phyloP scores from a whole-genome alignment of 2,329 filamentous ascomycete species.

The Fusarium sp. region DNA sequence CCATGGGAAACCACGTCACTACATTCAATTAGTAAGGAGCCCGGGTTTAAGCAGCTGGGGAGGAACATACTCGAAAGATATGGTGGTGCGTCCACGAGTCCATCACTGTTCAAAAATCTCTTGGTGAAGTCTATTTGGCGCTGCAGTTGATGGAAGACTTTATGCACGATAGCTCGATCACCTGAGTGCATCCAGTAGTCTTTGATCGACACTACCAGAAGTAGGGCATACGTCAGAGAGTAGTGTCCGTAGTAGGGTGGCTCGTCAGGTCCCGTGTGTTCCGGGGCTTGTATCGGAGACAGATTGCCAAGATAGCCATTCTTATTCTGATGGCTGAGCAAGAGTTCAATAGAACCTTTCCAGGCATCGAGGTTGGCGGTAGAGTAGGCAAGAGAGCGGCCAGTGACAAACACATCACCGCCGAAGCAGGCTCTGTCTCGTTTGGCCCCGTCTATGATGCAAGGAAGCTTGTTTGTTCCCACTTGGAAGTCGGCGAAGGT shows the following conservation, averaged over 20 bases:
- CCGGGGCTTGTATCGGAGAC: conserved; percentile 5
- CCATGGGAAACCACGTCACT: conserved; percentile 23
- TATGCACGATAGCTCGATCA: background rate
- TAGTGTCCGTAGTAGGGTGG: conserved; percentile 9
- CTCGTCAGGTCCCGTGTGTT: background rate
- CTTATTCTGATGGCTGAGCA: background rate
- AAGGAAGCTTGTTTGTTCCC: background rate
- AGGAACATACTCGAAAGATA: conserved; percentile 10
- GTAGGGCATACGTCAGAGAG: background rate
- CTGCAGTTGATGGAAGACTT: background rate
- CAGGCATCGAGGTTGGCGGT: background rate
- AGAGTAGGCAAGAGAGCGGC: conserved; percentile 4
- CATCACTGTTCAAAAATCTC: background rate
- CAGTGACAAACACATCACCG: background rate
- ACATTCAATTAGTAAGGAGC: background rate
- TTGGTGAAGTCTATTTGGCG: conserved; percentile 4
- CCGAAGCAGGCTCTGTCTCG: conserved; percentile 5
- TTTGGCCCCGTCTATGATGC: conserved; percentile 1
- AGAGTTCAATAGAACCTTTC: background rate
- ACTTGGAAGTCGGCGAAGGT: background rate
- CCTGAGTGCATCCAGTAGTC: conserved; percentile 13
- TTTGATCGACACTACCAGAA: background rate
- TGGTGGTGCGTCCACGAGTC: background rate
- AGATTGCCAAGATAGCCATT: conserved; percentile 15
- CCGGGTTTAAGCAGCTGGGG: accelerated